Evolutionary conservation across 495 filamentous ascomycete genomes (phyloP).

Genomic region (Oidiodendron maius): DNA sequence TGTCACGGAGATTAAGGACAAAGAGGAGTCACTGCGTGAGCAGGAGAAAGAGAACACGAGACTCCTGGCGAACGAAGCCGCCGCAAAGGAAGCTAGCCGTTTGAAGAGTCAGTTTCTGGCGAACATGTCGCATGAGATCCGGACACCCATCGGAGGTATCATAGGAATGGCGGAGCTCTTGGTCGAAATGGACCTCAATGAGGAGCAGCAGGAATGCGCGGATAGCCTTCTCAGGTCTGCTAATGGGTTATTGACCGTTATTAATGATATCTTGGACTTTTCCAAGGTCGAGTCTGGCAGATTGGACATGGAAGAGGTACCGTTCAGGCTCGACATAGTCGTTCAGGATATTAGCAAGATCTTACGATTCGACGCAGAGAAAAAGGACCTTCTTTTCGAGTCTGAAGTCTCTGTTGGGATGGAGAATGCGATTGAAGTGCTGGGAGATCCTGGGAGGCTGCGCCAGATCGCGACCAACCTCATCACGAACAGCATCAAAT

Average conservation of each 20-base stretch:
- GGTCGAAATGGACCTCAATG: slow-evolving; percentile 56
- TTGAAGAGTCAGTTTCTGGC: slow-evolving; percentile 67
- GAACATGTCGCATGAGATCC: slow-evolving; percentile 85
- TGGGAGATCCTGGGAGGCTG: slow-evolving; percentile 74
- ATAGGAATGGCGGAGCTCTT: slow-evolving; percentile 68
- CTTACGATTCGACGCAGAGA: slow-evolving; percentile 51
- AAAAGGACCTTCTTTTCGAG: slow-evolving; percentile 51
- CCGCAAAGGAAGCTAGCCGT: slow-evolving; percentile 61
- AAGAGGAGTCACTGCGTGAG: slow-evolving; percentile 30
- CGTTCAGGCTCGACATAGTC: slow-evolving; percentile 71
- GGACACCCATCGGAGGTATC: slow-evolving; percentile 66
- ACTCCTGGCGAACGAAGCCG: slow-evolving; percentile 58
- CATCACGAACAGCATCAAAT: slow-evolving; percentile 86
- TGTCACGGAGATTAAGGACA: slow-evolving; percentile 56
- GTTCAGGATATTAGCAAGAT: slow-evolving; percentile 59
- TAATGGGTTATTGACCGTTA: slow-evolving; percentile 75
- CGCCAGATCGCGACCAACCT: slow-evolving; percentile 82
- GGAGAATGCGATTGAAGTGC: slow-evolving; percentile 35
- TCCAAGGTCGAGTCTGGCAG: slow-evolving; percentile 79
- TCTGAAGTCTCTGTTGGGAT: slow-evolving; percentile 40
- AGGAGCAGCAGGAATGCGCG: slow-evolving; percentile 67
- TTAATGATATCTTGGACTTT: slow-evolving; percentile 86
- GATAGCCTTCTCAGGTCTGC: slow-evolving; percentile 77
- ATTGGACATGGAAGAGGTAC: slow-evolving; percentile 68
- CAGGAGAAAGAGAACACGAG: slow-evolving; percentile 57